Evolutionary conservation across 805 yeast species (phyloP).

Genomic region (Suhomyces faveliae): DNA sequence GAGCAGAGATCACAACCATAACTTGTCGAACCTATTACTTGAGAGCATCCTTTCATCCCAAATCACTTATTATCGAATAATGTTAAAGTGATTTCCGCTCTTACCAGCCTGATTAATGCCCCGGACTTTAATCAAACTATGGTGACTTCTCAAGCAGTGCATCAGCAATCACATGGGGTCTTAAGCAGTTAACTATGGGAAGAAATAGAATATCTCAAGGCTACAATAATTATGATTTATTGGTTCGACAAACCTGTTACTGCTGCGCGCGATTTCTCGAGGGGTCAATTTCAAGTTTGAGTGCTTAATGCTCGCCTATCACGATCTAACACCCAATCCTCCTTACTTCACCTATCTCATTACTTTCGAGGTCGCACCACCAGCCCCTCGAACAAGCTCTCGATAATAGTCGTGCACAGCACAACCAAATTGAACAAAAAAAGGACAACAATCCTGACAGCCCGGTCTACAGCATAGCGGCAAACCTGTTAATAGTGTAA

Average conservation of each 20-base stretch:
- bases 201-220: neutral
- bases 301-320: neutral
- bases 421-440: constrained; percentile 5
- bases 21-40: neutral
- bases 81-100: neutral
- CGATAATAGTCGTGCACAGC: constrained; percentile 3
- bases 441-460: constrained; percentile 7
- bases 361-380: neutral
- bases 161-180: neutral
- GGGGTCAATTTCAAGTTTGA: neutral
- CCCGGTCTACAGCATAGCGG: neutral
- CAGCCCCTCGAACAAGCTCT: constrained; percentile 1
- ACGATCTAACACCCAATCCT: neutral
- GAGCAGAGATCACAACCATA: neutral
- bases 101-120: neutral
- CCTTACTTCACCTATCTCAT: neutral
- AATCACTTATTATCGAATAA: neutral
- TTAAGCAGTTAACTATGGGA: no score
- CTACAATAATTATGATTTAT: neutral
- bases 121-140: neutral
- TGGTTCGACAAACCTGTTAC: neutral
- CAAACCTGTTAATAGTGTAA: neutral
- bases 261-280: neutral
- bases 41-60: neutral
- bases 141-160: no score